Conservation (phyloP, 2,329 filamentous ascomycete genomes). For the Trichoderma aggressivum region DNA sequence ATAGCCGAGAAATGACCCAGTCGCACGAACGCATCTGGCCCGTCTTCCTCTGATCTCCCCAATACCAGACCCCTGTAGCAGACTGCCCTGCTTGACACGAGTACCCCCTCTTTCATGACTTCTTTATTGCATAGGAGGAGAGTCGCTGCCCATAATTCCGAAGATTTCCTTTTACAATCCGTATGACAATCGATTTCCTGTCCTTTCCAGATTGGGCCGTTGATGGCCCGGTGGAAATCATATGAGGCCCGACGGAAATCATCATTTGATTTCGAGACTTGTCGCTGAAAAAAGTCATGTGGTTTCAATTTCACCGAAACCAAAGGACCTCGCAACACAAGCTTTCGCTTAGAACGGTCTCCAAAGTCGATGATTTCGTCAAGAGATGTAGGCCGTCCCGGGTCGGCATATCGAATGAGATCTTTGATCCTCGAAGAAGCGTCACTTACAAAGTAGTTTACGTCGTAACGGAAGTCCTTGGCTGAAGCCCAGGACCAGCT, state of each 20-base stretch:
- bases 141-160: background rate
- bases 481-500: background rate
- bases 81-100: background rate
- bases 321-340: background rate
- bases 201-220: background rate
- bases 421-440: background rate
- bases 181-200: background rate
- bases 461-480: background rate
- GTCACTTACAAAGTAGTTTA: background rate
- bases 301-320: background rate
- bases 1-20: rapidly evolving
- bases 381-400: background rate
- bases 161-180: background rate
- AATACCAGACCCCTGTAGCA: background rate
- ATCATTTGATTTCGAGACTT: too few relatives aligned
- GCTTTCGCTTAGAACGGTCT: background rate
- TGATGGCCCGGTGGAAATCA: background rate
- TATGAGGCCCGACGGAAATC: too few relatives aligned
- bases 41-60: background rate
- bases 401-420: background rate
- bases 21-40: background rate
- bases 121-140: background rate
- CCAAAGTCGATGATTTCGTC: background rate
- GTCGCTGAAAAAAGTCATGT: too few relatives aligned
- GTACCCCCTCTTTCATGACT: background rate